Base-by-base conservation (phyloP, 345 rosid genomes). In the Hypericum perforatum region DNA sequence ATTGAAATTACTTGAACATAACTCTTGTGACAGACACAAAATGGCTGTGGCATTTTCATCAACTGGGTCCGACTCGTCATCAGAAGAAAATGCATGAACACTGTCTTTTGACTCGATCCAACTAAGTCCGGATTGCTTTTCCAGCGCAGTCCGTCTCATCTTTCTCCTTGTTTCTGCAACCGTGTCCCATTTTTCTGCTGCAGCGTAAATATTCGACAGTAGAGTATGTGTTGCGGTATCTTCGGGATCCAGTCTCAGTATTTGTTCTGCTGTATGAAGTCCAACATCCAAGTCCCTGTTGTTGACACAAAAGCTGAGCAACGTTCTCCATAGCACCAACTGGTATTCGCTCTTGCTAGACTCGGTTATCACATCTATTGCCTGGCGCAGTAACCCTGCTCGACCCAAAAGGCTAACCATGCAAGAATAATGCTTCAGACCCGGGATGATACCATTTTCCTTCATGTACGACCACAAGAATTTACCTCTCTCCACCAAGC, bases 361-460 rank as follows among this genome's bases (percentile, higher is more conserved):
- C 41, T 72, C 73, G 2, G 29, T 52, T 39, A 85, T 81, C 22
- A 84, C 63, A 53, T 72, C 69, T 60, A 71, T 70, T 16, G 92
- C 84, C 74, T 87, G 84, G 0, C 75, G 67, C 57, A 87, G 22
- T 36, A 82, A 66, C 49, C 94, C 94, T 32, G 94, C 86, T 49
- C 91, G 81, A 43, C 94, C 74, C 47, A 90, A 57, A 75, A 90
- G 69, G 70, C 81, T 78, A 43, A 78, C 81, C 84, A 85, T 81
- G 79, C 95, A 87, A 53, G 89, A 81, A 53, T 79, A 85, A 61
- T 91, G 98, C 77, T 82, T 82, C 11, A 74, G 78, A 45, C 84
- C 84, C 10, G 92, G 78, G 9, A 37, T 11, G 11, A 77, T 60
- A 41, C 82, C 76, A 10, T 49, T 60, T 53, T 74, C 66, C 64